Conservation (phyloP, 192 early-diverging fungal genomes). For the Chytriomyces confervae region DNA sequence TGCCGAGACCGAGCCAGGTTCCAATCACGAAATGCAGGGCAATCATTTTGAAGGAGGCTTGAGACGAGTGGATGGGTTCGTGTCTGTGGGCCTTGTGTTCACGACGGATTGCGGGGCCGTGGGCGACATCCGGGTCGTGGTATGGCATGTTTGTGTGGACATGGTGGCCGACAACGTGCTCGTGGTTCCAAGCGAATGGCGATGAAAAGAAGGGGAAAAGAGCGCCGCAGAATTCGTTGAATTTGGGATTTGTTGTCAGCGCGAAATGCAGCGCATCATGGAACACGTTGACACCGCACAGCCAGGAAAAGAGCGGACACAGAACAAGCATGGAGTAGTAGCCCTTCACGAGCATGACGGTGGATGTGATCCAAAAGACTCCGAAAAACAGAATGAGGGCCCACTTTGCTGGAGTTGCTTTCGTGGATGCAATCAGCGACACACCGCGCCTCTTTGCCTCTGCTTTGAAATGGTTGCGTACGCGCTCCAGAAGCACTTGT, state of each 20-base stretch:
- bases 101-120: constrained; percentile 17
- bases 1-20: constrained; percentile 22
- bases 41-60: not conserved
- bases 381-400: not conserved
- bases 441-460: constrained; percentile 28
- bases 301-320: not conserved
- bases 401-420: constrained; percentile 22
- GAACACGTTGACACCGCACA: constrained; percentile 21
- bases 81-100: constrained; percentile 13
- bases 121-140: constrained; percentile 19
- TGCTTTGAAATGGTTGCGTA: constrained; percentile 6
- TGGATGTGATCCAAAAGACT: not conserved
- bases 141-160: constrained; percentile 23
- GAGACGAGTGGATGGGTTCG: not conserved
- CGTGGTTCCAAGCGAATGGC: constrained; percentile 11
- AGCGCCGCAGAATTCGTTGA: constrained; percentile 7
- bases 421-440: constrained; percentile 16
- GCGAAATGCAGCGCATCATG: constrained; percentile 27
- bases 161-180: constrained; percentile 28
- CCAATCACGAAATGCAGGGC: constrained; percentile 15
- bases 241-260: not conserved
- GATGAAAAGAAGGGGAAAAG: constrained; percentile 25
- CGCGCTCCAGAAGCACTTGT: not conserved
- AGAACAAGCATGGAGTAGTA: constrained; percentile 19
- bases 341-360: not conserved